Percentiles rank a stretch among this genome's conserved stretches.
Conservation (phyloP, 2,329 filamentous ascomycete genomes). For the Fusarium setosum region DNA sequence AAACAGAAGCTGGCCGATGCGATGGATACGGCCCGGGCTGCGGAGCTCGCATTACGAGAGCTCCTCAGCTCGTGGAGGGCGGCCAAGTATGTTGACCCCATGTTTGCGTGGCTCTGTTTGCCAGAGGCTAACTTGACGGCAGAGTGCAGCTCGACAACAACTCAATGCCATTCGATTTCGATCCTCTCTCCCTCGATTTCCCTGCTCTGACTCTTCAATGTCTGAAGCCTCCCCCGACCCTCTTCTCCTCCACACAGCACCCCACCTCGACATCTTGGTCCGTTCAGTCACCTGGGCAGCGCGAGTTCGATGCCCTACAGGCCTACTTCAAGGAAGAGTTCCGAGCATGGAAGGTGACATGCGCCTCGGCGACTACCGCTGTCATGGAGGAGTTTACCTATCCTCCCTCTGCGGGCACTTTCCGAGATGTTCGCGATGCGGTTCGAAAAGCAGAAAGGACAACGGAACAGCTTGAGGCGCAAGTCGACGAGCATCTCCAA, state of each 20-base stretch:
- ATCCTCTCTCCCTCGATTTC: constrained; percentile 87
- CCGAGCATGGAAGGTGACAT: constrained; percentile 69
- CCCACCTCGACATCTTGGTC: constrained; percentile 85
- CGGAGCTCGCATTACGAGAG: constrained; percentile 87
- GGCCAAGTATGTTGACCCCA: constrained; percentile 73
- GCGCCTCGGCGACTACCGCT: constrained; percentile 61
- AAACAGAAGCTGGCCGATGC: constrained; percentile 75
- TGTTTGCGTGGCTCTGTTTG: not conserved
- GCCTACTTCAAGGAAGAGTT: constrained; percentile 76
- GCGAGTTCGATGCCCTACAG: constrained; percentile 79
- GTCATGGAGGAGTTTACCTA: constrained; percentile 64
- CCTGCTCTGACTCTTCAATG: constrained; percentile 86
- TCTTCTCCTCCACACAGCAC: constrained; percentile 85
- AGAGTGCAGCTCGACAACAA: constrained; percentile 67
- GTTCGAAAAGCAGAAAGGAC: constrained; percentile 61
- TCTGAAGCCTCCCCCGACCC: constrained; percentile 81
- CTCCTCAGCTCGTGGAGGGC: constrained; percentile 84
- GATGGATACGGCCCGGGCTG: constrained; percentile 81
- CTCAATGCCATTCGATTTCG: constrained; percentile 78
- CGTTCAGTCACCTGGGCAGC: constrained; percentile 77
- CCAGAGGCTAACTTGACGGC: constrained; percentile 23
- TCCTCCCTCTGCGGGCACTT: constrained; percentile 53
- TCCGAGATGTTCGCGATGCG: constrained; percentile 58
- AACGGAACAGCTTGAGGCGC: constrained; percentile 72
- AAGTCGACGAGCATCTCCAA: constrained; percentile 80